Evolutionary conservation across 768 basidiomycete species (phyloP), one percentile per base, ranked within the genome.

Genomic region (Tephrocybe sp.): DNA sequence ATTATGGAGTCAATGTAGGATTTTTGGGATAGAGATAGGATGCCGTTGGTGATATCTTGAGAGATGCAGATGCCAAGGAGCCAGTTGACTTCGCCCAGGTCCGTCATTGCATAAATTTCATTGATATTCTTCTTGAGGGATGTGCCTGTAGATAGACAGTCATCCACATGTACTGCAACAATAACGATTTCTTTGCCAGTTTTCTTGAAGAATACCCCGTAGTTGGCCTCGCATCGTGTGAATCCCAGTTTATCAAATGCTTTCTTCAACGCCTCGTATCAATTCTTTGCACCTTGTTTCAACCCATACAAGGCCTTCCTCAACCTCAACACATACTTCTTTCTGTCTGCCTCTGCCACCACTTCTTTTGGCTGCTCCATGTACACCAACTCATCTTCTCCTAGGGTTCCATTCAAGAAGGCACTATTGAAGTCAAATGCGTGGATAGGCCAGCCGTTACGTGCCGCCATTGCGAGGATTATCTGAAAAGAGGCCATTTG

Each of bases 1-100:
- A 67, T 18, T 42, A 66, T 56, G 6, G 65, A 52, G 49, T 67
- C 57, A 49, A 73, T 64, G 49, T 68, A 69, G 15, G 59, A 43
- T 21, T 43, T 36, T 53, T 75, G 71, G n/a, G 53, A 63, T 19
- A 69, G 49, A 4, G 49, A 38, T 9, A 69, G 19, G 2, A 56
- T 64, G 6, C 54, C 36, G 3, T 34, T 34, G 3, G 34, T 52
- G 21, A 55, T 38, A 23, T 57, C 44, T 9, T 53, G 36, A 19
- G 22, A 50, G 29, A 64, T 45, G 41, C 58, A 34, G 27, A 58
- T 58, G 1, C 57, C 52, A 10, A 58, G 48, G 5, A 58, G 45
- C 57, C 57, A 58, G 23, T 58, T 33, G 11, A 47, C 42, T 13
- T 50, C 27, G 16, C 48, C 41, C 21, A 55, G 50, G 19, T 52